Evolutionary conservation across 352 stramenopile genomes (phyloP).

Genomic region (Detonula confervacea): DNA sequence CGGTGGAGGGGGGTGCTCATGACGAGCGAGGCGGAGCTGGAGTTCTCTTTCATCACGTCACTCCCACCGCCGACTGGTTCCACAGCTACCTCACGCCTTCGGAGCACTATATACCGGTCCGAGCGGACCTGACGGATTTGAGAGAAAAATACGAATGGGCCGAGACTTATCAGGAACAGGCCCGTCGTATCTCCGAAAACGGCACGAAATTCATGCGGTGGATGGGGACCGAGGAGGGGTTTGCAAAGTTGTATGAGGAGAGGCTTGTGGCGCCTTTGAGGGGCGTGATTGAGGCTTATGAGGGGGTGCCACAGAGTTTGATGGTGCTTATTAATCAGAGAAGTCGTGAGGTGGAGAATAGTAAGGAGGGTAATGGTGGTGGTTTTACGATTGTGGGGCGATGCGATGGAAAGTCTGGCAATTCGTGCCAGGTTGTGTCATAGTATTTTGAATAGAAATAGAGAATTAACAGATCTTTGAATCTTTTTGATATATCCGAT

Average conservation of each 20-base stretch:
- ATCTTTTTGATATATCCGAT: too few species aligned
- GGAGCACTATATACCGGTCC: conserved; percentile 38
- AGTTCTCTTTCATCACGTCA: conserved; percentile 35
- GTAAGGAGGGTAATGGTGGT: too few species aligned
- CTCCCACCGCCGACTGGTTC: conserved; percentile 32
- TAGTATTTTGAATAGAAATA: too few species aligned
- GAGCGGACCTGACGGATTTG: conserved; percentile 22
- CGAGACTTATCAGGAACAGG: conserved; percentile 22
- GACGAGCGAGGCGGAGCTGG: conserved; percentile 4
- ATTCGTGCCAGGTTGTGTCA: too few species aligned
- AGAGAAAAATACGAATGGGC: conserved; percentile 42
- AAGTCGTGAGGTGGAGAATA: too few species aligned
- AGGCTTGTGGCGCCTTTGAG: conserved; percentile 1
- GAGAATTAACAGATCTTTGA: too few species aligned
- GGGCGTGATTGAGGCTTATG: conserved; percentile 6
- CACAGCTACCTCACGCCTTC: conserved; percentile 29
- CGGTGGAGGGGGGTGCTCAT: conserved; percentile 8
- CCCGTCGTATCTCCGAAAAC: conserved; percentile 3
- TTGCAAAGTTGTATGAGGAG: conserved; percentile 1
- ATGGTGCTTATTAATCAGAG: too few species aligned
- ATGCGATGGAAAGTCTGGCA: too few species aligned
- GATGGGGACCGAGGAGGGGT: conserved; percentile 1
- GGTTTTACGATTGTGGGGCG: too few species aligned
- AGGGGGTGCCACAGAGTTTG: too few species aligned
- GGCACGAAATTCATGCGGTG: conserved; percentile 12